Conservation (phyloP, 306 rosid genomes). For the Chamaecrista fasciculata region DNA sequence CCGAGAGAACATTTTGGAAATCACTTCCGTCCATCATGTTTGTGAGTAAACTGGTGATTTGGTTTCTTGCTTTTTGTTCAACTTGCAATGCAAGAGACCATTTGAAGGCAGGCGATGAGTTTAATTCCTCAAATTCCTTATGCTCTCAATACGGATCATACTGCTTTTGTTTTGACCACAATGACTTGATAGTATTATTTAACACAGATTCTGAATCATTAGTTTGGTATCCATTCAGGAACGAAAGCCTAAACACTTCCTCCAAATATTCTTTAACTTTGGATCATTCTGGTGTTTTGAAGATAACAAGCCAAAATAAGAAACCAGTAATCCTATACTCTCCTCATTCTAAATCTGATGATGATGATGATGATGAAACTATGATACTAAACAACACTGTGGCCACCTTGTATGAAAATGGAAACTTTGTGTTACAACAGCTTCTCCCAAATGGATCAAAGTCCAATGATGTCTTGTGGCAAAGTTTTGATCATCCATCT, state of each 20-base stretch:
- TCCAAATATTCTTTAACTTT: neutral
- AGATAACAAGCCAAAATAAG: neutral
- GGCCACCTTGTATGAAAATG: neutral
- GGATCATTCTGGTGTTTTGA: conserved; percentile 20
- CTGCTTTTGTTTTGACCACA: too few species aligned
- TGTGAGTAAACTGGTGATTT: too few species aligned
- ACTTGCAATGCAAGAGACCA: neutral
- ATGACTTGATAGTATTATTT: too few species aligned
- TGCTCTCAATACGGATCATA: too few species aligned
- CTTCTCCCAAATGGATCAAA: neutral
- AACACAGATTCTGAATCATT: accelerated
- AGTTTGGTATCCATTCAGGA: conserved; percentile 8
- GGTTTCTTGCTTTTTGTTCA: too few species aligned
- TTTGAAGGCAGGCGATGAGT: neutral
- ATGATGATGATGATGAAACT: too few species aligned
- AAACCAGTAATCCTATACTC: conserved; percentile 4
- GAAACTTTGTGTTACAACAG: conserved; percentile 16
- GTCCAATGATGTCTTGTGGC: neutral
- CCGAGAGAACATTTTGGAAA: too few species aligned
- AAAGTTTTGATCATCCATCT: conserved; percentile 11
- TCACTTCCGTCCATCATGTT: too few species aligned
- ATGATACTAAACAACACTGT: neutral
- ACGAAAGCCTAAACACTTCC: too few species aligned
- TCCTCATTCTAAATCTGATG: neutral
- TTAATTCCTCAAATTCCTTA: neutral